Evolutionary conservation across 257 asterid genomes (phyloP), one percentile per base, ranked within the genome.

Genomic region (Solanum gracilifrons): DNA sequence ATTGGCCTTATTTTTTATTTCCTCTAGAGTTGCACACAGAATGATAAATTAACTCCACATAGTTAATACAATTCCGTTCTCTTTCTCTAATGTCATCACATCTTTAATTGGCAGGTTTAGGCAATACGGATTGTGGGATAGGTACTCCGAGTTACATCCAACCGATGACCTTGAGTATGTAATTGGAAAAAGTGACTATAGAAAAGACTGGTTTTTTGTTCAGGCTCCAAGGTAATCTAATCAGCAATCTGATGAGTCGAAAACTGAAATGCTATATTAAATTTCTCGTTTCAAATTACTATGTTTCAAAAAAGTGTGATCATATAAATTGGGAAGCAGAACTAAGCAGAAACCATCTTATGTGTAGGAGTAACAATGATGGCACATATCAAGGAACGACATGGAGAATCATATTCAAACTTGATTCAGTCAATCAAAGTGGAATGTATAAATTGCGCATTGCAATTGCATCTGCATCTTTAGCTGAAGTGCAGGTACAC

Each of bases 41-140:
- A 71, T 71, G 39, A 71, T 71, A 10, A 35, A 86, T 9, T 25
- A 75, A 51, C 76, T 51, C 62, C 27, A 16, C 9, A 2, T 33
- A 29, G 75, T 31, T 69, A 31, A 13, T 13, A 69, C 9, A 29
- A 69, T 69, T 72, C 13, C 4, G 0, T 29, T 69, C 76, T 13
- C n/a, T 71, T 32, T 31, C 25, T 31, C n/a, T 7, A 31, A 71
- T 71, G 37, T 32, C 79, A 33, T 33, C 27, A 33, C 46, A 32
- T 16, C 48, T 80, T 87, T 43, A 37, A 82, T 0, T 46, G 58
- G 62, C 93, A 96, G 99, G 90, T 96, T 95, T 90, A 93, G 99
- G 88, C 98, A 96, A 88, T 96, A 96, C 68, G 99, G 99, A 87
- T 39, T 96, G 31, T 95, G 98, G 99, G 97, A 93, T 84, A 92